Base-by-base conservation (phyloP, 1,284 basidiomycete genomes). In the Wallemia mellicola region DNA sequence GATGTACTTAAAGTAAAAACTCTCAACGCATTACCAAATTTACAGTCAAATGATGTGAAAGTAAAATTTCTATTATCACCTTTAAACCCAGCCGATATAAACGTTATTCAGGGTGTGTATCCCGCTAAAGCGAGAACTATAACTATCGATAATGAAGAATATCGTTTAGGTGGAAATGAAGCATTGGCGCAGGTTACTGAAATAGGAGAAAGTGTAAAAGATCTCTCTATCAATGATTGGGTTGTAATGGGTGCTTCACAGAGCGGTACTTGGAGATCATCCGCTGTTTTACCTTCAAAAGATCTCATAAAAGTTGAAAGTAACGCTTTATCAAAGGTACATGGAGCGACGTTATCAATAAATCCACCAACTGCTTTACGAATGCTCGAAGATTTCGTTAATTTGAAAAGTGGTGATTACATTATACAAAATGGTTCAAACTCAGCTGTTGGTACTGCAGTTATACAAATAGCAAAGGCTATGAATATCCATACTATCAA, bases 341-440 rank as follows among this genome's bases (percentile, higher is more conserved):
- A 80, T 63, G 82, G 77, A 15, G 82, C 85, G 2, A 86, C 81
- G 17, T 74, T 87, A 65, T 80, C 79, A 24, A 83, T 86, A 33
- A 88, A 88, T 64, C 83, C 83, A 1, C 75, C 84, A 0, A 85
- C 85, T 0, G 86, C 85, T 0, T 80, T 80, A 62, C 80, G 82
- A 64, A 83, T 88, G 79, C 74, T 88, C 3, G 73, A 73, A 28
- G 77, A 82, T 59, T 86, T 82, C 69, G 74, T 79, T 3, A 65
- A 73, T 27, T 73, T 86, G 54, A 64, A 76, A 59, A 70, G 74
- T 58, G 81, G 78, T 0, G 82, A 84, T 60, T 86, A 80, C 78
- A 73, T 88, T 3, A 68, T 86, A 22, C 85, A 88, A 66, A 87
- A 87, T 63, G 85, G 82, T 19, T 83, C 83, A 1, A 88, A 87